Percentiles rank a stretch among this genome's conserved stretches.
Conservation (phyloP, 257 asterid genomes). For the Primulina tabacum region DNA sequence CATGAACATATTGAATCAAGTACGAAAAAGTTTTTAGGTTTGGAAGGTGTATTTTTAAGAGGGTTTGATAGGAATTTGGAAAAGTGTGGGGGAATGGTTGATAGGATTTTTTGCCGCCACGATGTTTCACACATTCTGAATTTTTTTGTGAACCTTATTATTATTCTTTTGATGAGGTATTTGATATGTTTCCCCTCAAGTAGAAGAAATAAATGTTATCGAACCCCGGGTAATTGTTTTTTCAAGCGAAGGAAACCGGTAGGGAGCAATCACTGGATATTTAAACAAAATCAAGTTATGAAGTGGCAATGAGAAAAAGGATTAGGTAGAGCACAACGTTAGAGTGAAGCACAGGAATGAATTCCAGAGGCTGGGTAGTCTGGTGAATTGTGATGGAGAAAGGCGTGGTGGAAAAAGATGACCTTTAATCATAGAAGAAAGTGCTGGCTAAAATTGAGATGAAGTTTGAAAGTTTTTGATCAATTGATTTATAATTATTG, state of each 20-base stretch:
- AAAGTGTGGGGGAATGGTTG: background rate
- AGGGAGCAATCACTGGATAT: slow-evolving; percentile 2
- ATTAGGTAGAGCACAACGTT: slow-evolving; percentile 9
- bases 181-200: background rate
- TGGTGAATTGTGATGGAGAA: background rate
- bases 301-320: background rate
- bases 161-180: background rate
- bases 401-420: background rate
- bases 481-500: background rate
- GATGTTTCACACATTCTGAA: background rate
- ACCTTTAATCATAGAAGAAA: background rate
- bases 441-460: background rate
- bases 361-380: background rate
- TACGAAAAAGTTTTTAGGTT: slow-evolving; percentile 7
- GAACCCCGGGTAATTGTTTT: slow-evolving; percentile 8
- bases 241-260: slow-evolving; percentile 12
- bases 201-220: background rate
- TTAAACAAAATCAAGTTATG: background rate
- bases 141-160: slow-evolving; percentile 9
- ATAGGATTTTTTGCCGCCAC: background rate
- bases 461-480: background rate
- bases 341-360: background rate
- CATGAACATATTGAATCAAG: slow-evolving; percentile 11
- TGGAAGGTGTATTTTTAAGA: background rate
- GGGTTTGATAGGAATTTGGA: background rate